Conservation (phyloP, 108 stramenopile species). For the Cyclotella sp. region DNA sequence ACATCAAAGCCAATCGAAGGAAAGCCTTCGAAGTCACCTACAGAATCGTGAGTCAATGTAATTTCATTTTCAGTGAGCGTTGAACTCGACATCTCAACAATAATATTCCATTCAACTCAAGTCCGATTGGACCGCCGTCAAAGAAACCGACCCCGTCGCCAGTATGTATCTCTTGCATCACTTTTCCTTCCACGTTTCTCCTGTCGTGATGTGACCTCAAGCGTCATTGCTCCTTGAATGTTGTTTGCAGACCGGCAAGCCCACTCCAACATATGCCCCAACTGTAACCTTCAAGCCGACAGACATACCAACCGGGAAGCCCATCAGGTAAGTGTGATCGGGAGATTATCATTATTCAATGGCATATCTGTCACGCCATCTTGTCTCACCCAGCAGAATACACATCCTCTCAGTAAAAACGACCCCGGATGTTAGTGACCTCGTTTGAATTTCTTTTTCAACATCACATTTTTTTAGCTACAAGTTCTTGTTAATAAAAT, state of each 20-base stretch:
- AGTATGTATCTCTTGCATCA: not conserved
- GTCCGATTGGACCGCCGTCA: constrained; percentile 38
- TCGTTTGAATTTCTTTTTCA: not conserved
- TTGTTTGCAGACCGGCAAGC: constrained; percentile 5
- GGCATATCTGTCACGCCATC: no score
- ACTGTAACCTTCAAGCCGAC: constrained; percentile 42
- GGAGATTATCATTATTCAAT: no score
- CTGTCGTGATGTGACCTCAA: not conserved
- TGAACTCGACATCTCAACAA: not conserved
- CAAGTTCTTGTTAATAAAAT: not conserved
- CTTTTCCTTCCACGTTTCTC: not conserved
- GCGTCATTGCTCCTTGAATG: no score
- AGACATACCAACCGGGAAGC: constrained; percentile 9
- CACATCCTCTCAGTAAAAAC: constrained; percentile 7
- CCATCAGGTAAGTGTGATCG: not conserved
- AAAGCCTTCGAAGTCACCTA: constrained; percentile 17
- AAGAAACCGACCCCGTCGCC: constrained; percentile 31
- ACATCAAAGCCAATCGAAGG: constrained; percentile 25
- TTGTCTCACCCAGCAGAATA: not conserved
- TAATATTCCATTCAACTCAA: not conserved
- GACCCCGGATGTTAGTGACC: constrained; percentile 23
- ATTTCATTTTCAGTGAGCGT: not conserved
- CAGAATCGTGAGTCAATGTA: constrained; percentile 11
- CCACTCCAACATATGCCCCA: constrained; percentile 39
- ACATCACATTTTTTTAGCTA: not conserved